Conservation (phyloP, 805 yeast species). For the Candida nemodendra region DNA sequence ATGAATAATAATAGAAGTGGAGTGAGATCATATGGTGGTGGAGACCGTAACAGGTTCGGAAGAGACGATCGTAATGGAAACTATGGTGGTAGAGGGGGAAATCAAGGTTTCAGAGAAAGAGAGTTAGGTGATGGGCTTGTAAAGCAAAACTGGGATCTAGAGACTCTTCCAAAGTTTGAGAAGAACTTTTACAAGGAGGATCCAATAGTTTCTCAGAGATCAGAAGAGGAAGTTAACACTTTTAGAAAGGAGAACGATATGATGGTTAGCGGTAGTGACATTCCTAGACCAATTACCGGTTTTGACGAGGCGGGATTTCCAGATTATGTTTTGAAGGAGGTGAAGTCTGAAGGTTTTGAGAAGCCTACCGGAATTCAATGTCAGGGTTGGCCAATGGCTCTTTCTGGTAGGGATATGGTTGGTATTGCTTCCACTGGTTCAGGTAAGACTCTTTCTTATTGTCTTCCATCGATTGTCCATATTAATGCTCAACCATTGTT, state of each 20-base stretch:
- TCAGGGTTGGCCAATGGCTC: constrained; percentile 99
- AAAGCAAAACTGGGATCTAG: constrained; percentile 80
- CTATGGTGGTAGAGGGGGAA: constrained; percentile 28
- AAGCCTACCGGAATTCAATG: constrained; percentile 96
- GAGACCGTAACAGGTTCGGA: constrained; percentile 33
- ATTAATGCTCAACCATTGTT: constrained; percentile 97
- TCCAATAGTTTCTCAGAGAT: constrained; percentile 70
- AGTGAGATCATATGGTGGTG: constrained; percentile 38
- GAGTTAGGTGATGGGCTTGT: constrained; percentile 56
- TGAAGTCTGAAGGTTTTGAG: constrained; percentile 88
- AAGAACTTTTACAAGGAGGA: constrained; percentile 92
- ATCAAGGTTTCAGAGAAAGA: constrained; percentile 37
- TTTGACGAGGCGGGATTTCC: constrained; percentile 99
- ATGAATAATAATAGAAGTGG: constrained; percentile 37
- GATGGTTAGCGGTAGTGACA: constrained; percentile 78
- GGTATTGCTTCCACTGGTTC: constrained; percentile 99
- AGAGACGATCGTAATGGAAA: constrained; percentile 37
- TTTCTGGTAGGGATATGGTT: constrained; percentile 97
- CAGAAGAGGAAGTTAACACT: constrained; percentile 65
- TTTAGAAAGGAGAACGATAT: constrained; percentile 86
- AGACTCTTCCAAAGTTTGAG: constrained; percentile 81
- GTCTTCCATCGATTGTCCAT: constrained; percentile 95
- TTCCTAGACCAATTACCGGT: constrained; percentile 89
- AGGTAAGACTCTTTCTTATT: constrained; percentile 96
- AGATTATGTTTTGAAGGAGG: constrained; percentile 84